phyloP scores from a whole-genome alignment of 768 basidiomycete genomes.

The Mycena galopus region DNA sequence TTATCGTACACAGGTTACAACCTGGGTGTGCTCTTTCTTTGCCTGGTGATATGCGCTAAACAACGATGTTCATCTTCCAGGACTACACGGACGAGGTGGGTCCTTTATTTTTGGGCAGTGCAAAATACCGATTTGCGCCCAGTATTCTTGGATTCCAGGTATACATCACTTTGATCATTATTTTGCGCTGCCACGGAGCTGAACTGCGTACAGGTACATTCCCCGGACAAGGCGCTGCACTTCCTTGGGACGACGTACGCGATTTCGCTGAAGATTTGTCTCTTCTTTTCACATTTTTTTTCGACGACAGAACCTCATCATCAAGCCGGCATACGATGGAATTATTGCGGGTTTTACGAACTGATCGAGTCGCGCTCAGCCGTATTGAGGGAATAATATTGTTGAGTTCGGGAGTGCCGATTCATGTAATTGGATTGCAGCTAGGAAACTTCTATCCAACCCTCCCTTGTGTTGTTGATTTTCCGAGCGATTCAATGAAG shows the following conservation, averaged over 20 bases:
- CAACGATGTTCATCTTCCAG: conserved; percentile 6
- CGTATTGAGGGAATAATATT: background rate
- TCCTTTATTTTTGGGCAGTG: background rate
- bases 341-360: conserved; percentile 1
- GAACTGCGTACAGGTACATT: background rate
- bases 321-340: background rate
- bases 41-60: conserved; percentile 37
- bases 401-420: background rate
- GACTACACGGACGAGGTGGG: conserved; percentile 44
- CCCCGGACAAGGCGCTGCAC: background rate
- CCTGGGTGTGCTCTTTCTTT: conserved; percentile 39
- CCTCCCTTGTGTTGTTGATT: too few relatives aligned
- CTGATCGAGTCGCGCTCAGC: background rate
- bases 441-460: too few relatives aligned
- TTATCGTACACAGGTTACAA: background rate
- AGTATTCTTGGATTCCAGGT: background rate
- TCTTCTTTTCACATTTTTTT: background rate
- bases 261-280: conserved; percentile 38
- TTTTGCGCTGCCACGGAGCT: conserved; percentile 33
- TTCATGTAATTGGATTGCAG: too few relatives aligned
- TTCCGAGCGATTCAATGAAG: too few relatives aligned
- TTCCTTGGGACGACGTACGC: background rate
- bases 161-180: background rate
- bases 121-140: background rate
- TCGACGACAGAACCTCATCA: background rate